Percentiles rank a stretch among this genome's conserved stretches.
Conservation (phyloP, 176 grass and related monocot species). For the Bolboschoenus planiculmis region DNA sequence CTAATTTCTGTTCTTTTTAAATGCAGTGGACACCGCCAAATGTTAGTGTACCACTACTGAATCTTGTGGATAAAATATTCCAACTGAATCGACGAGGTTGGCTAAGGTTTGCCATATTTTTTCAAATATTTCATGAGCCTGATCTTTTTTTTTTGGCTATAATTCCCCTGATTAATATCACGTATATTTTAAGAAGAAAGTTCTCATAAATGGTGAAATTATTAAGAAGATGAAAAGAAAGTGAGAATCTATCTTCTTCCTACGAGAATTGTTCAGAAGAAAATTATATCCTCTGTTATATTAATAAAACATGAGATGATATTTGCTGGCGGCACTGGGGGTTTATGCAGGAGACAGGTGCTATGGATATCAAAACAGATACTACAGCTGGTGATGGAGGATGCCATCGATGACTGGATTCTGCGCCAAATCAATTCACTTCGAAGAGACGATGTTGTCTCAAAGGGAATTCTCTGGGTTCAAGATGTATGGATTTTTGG, state of each 20-base stretch:
- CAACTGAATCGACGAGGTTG: conserved; percentile 86
- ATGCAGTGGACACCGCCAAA: conserved; percentile 93
- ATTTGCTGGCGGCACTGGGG: neutral
- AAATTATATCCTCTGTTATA: neutral
- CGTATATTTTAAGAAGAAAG: no score
- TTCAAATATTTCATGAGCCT: conserved; percentile 10
- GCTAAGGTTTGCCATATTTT: conserved; percentile 54
- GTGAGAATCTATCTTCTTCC: neutral
- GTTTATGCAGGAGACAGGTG: conserved; percentile 66
- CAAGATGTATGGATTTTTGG: conserved; percentile 67
- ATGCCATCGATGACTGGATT: conserved; percentile 99
- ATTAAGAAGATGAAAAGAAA: neutral
- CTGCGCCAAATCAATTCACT: conserved; percentile 85
- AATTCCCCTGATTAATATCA: neutral
- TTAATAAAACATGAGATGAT: neutral
- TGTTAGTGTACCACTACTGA: conserved; percentile 78
- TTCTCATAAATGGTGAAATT: neutral
- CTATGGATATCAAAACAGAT: conserved; percentile 99
- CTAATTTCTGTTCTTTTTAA: conserved; percentile 26
- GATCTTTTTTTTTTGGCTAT: neutral
- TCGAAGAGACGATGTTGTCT: conserved; percentile 67
- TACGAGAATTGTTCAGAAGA: neutral
- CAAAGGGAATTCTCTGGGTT: conserved; percentile 73
- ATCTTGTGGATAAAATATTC: conserved; percentile 94
- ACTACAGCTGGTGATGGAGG: conserved; percentile 93